Percentiles rank a stretch among this genome's conserved stretches.
Conservation (phyloP, 352 stramenopile genomes). For the Globisporangium yorkense region DNA sequence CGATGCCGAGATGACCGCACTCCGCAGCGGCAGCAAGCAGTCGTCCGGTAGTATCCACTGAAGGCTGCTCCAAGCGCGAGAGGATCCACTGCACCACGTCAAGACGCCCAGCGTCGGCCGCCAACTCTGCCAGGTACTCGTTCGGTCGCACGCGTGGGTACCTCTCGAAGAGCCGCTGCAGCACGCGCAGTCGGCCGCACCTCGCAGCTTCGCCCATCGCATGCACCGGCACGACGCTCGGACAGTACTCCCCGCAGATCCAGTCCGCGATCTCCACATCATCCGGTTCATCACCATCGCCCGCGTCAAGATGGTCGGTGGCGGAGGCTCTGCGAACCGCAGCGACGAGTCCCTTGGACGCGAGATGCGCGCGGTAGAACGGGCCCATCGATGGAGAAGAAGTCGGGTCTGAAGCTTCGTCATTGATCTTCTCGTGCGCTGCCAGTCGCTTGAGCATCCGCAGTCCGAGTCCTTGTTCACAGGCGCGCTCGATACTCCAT, state of each 20-base stretch:
- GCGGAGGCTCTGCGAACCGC: too few relatives aligned
- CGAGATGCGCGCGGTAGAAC: not conserved
- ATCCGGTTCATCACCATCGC: too few relatives aligned
- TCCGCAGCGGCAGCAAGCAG: not conserved
- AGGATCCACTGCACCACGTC: not conserved
- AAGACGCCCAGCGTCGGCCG: not conserved
- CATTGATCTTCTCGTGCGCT: too few relatives aligned
- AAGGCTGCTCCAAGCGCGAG: too few relatives aligned
- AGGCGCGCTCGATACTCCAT: too few relatives aligned
- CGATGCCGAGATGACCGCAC: not conserved
- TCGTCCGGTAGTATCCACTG: too few relatives aligned
- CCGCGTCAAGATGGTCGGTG: too few relatives aligned
- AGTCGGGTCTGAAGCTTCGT: too few relatives aligned
- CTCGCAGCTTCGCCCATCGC: not conserved
- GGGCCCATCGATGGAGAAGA: not conserved
- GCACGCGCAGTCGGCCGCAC: not conserved
- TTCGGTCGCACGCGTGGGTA: not conserved
- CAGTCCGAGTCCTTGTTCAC: too few relatives aligned
- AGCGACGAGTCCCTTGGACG: not conserved
- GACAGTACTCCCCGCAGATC: constrained; percentile 6
- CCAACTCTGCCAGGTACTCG: not conserved
- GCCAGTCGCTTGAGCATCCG: too few relatives aligned
- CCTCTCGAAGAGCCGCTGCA: not conserved
- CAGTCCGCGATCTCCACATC: not conserved
- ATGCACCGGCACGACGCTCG: not conserved